A percentile compares a stretch with the other conserved stretches of the same genome.
Conservation (phyloP, 2,329 filamentous ascomycete species). For the Trichoderma breve region DNA sequence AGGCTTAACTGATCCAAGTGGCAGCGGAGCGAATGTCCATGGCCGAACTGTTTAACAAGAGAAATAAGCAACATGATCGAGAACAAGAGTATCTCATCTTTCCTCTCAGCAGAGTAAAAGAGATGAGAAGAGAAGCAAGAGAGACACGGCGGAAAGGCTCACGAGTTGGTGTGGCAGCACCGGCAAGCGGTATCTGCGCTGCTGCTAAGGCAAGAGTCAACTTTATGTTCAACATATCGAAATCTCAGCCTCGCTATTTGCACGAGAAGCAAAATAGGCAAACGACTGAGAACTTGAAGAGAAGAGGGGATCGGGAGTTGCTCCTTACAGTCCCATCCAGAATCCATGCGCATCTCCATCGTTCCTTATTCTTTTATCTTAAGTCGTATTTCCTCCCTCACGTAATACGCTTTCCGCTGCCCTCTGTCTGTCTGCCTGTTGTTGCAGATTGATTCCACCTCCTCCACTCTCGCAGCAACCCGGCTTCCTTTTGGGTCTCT, state of each 20-base stretch:
- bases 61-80: neutral
- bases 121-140: neutral
- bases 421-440: neutral
- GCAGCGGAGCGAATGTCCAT: slow-evolving; percentile 31
- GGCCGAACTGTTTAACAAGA: slow-evolving; percentile 23
- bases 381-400: neutral
- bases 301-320: neutral
- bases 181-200: slow-evolving; percentile 20
- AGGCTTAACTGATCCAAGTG: slow-evolving; percentile 50
- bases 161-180: slow-evolving; percentile 18
- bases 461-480: neutral
- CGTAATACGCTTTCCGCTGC: slow-evolving; percentile 2
- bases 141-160: neutral
- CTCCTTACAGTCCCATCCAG: slow-evolving; percentile 20
- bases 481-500: neutral
- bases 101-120: neutral
- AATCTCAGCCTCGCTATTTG: neutral
- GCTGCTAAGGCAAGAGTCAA: slow-evolving; percentile 17
- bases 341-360: slow-evolving; percentile 7
- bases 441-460: neutral
- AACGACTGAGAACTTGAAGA: neutral
- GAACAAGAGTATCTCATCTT: neutral
- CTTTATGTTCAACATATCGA: slow-evolving; percentile 2
- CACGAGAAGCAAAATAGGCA: neutral
- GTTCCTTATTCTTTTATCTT: neutral